Percentiles rank a stretch among this genome's conserved stretches.
Conservation (phyloP, 306 rosid genomes). For the Mimosa pudica region DNA sequence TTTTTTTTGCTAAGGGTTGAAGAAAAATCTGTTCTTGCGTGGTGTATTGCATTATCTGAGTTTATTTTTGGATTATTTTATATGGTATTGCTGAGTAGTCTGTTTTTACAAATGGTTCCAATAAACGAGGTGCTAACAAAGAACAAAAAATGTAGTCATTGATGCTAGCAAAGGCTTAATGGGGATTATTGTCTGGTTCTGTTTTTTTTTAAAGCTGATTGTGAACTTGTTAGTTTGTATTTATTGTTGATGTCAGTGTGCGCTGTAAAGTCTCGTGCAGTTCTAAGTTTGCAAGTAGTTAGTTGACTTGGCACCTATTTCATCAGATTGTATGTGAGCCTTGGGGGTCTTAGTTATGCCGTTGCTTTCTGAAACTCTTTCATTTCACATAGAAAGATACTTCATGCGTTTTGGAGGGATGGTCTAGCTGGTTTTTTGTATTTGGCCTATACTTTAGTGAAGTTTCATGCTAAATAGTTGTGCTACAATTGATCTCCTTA, state of each 20-base stretch:
- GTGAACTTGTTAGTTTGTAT: background rate
- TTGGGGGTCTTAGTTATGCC: background rate
- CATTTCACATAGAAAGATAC: background rate
- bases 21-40: background rate
- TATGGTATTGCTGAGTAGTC: background rate
- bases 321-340: background rate
- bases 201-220: background rate
- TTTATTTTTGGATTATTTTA: background rate
- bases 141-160: background rate
- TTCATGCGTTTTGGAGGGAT: background rate
- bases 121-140: background rate
- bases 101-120: background rate
- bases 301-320: background rate
- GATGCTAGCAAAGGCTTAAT: background rate
- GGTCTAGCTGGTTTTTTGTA: background rate
- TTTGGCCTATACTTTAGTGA: background rate
- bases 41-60: background rate
- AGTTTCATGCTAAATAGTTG: background rate
- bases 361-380: background rate
- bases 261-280: too few species aligned
- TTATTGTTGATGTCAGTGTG: background rate
- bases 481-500: background rate
- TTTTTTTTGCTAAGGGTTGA: background rate
- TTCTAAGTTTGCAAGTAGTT: background rate
- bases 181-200: background rate